Evolutionary conservation across 148 eudicot species (phyloP).

Genomic region (Gaultheria prostrata): DNA sequence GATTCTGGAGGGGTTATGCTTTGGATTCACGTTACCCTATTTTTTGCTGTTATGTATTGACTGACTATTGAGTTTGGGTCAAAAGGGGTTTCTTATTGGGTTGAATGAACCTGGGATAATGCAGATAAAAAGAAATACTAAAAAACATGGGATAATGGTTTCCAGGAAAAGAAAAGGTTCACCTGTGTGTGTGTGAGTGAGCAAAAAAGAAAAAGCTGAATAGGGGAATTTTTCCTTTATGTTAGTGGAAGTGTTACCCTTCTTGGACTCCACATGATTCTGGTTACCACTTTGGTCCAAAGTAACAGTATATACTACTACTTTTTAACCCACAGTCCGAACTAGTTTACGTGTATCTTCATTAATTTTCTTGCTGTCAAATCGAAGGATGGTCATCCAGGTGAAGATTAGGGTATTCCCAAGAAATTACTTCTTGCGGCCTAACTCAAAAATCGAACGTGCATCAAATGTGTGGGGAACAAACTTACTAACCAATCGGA

Average conservation of each 20-base stretch:
- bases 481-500: too few species aligned
- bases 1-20: slow-evolving; percentile 14
- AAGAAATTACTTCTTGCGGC: too few species aligned
- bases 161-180: slow-evolving; percentile 20
- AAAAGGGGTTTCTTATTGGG: slow-evolving; percentile 19
- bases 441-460: too few species aligned
- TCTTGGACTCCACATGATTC: slow-evolving; percentile 20
- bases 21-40: neutral
- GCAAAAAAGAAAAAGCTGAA: slow-evolving; percentile 23
- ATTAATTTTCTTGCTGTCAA: too few species aligned
- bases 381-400: too few species aligned
- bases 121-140: neutral
- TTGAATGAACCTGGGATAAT: slow-evolving; percentile 5
- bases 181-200: neutral
- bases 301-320: neutral
- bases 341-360: too few species aligned
- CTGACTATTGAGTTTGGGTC: slow-evolving; percentile 11
- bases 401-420: too few species aligned
- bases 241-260: slow-evolving; percentile 20
- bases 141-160: slow-evolving; percentile 14
- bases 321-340: neutral
- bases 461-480: too few species aligned
- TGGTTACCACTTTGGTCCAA: slow-evolving; percentile 1
- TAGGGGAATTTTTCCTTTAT: slow-evolving; percentile 15
- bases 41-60: neutral